phyloP scores from a whole-genome alignment of 768 basidiomycete species.

The Mrakia blollopis region DNA sequence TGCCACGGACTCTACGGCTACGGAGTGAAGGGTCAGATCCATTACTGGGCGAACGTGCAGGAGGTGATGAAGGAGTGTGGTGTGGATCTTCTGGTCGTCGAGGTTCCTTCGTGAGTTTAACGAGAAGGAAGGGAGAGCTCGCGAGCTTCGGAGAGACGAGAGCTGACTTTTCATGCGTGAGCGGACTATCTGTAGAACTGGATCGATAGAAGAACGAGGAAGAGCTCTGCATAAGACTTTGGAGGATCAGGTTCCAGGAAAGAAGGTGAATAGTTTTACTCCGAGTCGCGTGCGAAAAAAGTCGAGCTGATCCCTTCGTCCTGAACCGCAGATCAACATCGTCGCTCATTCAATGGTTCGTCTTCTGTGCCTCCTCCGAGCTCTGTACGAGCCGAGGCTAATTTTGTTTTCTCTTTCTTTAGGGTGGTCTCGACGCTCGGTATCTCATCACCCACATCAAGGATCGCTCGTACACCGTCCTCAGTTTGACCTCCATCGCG shows the following conservation, averaged over 20 bases:
- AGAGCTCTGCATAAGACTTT: slow-evolving; percentile 69
- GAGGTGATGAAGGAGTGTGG: slow-evolving; percentile 71
- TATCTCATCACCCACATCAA: slow-evolving; percentile 82
- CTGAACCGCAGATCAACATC: slow-evolving; percentile 61
- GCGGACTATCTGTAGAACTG: slow-evolving; percentile 57
- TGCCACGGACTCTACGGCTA: slow-evolving; percentile 97
- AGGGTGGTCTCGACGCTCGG: slow-evolving; percentile 92
- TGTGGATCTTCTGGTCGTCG: slow-evolving; percentile 91
- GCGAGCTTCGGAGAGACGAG: background rate
- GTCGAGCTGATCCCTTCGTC: background rate
- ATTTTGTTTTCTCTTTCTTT: background rate
- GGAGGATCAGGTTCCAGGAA: slow-evolving; percentile 59
- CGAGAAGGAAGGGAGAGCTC: background rate
- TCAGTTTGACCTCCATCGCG: slow-evolving; percentile 85
- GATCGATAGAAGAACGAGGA: slow-evolving; percentile 77
- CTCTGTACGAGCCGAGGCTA: background rate
- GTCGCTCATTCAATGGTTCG: slow-evolving; percentile 86
- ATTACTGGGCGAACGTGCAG: slow-evolving; percentile 91
- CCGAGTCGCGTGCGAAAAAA: background rate
- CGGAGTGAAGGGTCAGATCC: slow-evolving; percentile 77
- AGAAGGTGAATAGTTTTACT: slow-evolving; percentile 47
- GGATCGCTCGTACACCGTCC: slow-evolving; percentile 68
- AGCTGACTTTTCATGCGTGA: background rate
- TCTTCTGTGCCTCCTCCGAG: background rate
- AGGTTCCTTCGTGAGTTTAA: slow-evolving; percentile 74